Conservation (phyloP, 2,329 filamentous ascomycete genomes). For the Fusarium verrucosum region DNA sequence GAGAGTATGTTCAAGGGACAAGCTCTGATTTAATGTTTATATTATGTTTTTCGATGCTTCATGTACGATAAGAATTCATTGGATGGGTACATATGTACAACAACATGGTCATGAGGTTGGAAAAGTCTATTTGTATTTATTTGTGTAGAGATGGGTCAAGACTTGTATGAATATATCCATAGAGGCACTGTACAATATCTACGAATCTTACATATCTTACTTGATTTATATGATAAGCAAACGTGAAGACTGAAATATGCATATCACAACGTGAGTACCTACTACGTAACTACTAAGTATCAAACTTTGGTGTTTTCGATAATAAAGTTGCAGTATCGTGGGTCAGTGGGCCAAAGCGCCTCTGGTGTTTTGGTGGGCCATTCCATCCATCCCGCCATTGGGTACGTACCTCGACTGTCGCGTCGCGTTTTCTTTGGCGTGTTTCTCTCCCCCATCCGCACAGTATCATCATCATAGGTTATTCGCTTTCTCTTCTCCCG, state of each 20-base stretch:
- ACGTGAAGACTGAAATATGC: not conserved
- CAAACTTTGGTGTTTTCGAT: not conserved
- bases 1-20: conserved; percentile 88
- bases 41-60: conserved; percentile 7
- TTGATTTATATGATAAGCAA: not conserved
- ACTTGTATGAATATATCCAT: conserved; percentile 24
- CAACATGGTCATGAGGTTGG: conserved; percentile 9
- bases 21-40: conserved; percentile 69
- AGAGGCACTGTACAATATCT: conserved; percentile 7
- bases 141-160: conserved; percentile 6
- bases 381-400: not conserved
- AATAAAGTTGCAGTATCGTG: not conserved
- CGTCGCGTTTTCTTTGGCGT: conserved; percentile 45
- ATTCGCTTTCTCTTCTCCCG: conserved; percentile 5
- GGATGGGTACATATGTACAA: conserved; percentile 23
- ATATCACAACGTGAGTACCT: too few species aligned
- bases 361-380: conserved; percentile 32
- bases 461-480: conserved; percentile 40
- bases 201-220: not conserved
- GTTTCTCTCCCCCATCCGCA: conserved; percentile 41
- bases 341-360: conserved; percentile 26
- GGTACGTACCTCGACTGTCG: conserved; percentile 40
- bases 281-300: too few species aligned
- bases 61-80: conserved; percentile 39
- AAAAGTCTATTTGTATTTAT: conserved; percentile 12